Conservation (phyloP, 306 rosid species). For the Rosa persica region DNA sequence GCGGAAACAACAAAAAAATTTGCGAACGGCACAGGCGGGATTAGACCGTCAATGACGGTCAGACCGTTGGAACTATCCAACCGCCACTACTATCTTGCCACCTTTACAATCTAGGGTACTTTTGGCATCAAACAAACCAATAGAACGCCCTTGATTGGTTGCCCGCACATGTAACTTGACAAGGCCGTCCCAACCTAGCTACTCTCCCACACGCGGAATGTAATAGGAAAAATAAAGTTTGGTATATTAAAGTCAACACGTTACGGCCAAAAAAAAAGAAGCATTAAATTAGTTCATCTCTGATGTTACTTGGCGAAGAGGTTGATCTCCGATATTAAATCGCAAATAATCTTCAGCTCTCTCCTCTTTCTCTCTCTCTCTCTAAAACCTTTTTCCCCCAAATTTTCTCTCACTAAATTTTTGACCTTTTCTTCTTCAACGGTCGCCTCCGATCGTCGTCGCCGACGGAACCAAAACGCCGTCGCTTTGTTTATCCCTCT, state of each 20-base stretch:
- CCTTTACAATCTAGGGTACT: neutral
- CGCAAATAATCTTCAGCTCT: neutral
- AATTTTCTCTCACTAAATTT: neutral
- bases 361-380: neutral
- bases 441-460: constrained; percentile 6
- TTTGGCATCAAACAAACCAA: neutral
- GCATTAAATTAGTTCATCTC: neutral
- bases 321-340: constrained; percentile 8
- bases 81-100: neutral
- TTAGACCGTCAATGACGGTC: neutral
- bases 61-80: neutral
- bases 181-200: no score
- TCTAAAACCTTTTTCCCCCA: neutral
- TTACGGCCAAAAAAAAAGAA: neutral
- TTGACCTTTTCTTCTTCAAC: constrained; percentile 32
- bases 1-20: neutral
- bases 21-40: neutral
- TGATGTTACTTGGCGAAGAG: neutral
- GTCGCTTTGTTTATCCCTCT: neutral
- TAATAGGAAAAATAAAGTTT: no score
- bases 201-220: no score
- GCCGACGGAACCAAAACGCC: neutral
- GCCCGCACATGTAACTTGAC: neutral
- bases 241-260: constrained; percentile 10
- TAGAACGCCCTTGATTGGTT: neutral